Conservation (phyloP, 2,329 filamentous ascomycete genomes). For the Aspergillus hiratsukae region DNA sequence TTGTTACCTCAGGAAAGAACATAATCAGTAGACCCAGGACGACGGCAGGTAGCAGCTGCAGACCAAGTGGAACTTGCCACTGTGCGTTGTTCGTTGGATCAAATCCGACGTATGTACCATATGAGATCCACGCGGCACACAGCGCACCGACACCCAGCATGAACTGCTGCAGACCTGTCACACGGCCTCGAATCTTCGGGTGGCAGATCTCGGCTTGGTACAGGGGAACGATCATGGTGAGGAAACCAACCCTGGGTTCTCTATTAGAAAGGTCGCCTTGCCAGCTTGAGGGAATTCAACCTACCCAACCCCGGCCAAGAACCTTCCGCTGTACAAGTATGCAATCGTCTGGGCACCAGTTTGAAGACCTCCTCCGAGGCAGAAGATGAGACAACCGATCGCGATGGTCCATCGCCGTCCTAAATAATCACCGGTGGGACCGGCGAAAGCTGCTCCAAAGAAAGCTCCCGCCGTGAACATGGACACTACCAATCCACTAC, state of each 20-base stretch:
- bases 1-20: conserved; percentile 61
- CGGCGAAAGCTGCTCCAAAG: conserved; percentile 62
- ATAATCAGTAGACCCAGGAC: conserved; percentile 63
- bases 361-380: conserved; percentile 67
- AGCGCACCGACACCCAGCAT: conserved; percentile 75
- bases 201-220: conserved; percentile 79
- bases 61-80: conserved; percentile 62
- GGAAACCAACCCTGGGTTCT: conserved; percentile 50
- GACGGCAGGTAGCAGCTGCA: conserved; percentile 66
- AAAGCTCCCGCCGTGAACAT: conserved; percentile 75
- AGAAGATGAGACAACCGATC: conserved; percentile 66
- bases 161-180: conserved; percentile 75
- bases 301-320: conserved; percentile 55
- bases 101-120: conserved; percentile 56
- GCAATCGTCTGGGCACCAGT: conserved; percentile 58
- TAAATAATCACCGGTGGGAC: conserved; percentile 58
- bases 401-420: conserved; percentile 70
- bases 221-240: conserved; percentile 63
- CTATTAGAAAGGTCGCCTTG: conserved; percentile 32
- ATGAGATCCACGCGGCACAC: conserved; percentile 68
- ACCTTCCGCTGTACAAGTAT: conserved; percentile 67
- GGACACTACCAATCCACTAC: conserved; percentile 66
- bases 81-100: conserved; percentile 45
- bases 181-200: conserved; percentile 68
- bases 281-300: conserved; percentile 13